Base-by-base conservation (phyloP, 1,284 basidiomycete genomes). In the Schizophyllum amplum region DNA sequence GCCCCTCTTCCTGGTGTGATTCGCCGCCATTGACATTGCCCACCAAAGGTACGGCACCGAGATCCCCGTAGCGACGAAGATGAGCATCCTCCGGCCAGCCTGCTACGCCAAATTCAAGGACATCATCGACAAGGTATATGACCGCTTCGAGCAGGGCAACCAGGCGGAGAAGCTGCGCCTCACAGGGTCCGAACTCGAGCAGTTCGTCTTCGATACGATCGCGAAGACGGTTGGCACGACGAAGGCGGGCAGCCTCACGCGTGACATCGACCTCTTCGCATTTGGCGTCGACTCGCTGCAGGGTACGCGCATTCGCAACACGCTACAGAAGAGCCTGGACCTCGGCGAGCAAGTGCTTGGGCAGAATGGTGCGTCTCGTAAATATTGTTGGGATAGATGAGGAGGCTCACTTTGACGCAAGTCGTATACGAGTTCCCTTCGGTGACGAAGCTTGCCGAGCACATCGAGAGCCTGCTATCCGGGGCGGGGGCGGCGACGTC, bases 221-320 rank as follows among this genome's bases (percentile, higher is more conserved):
- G 57, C 61, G 5, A 67, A 64, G 5, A 69, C 71, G 2, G 61
- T 76, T 1, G 72, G 73, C 15, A 65, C 69, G 13, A 66, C 63
- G 48, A 67, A 68, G 24, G 60, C 68, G 4, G 56, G 61, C 20
- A 59, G 62, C 13, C 64, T 74, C 24, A 62, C 68, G 33, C 68
- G 72, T 53, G 65, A 68, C 11, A 64, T 68, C 22, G 72, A 76
- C 56, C 55, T 75, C 20, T 76, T 78, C 57, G 60, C 69, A 6
- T 72, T 75, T 25, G 83, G 82, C 23, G 72, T 86, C 46, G 80
- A 83, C 65, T 84, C 81, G 7, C 66, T 86, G 9, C 77, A 81
- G 61, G 80, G 79, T 15, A 77, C 77, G 4, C 70, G 81, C 23
- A 75, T 86, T 26, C 68, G 82, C 33, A 82, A 81, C 60, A 67